Evolutionary conservation across 371 early-diverging fungal genomes (phyloP), one percentile per base, ranked within the genome.

Genomic region (Actinomortierella ambigua): DNA sequence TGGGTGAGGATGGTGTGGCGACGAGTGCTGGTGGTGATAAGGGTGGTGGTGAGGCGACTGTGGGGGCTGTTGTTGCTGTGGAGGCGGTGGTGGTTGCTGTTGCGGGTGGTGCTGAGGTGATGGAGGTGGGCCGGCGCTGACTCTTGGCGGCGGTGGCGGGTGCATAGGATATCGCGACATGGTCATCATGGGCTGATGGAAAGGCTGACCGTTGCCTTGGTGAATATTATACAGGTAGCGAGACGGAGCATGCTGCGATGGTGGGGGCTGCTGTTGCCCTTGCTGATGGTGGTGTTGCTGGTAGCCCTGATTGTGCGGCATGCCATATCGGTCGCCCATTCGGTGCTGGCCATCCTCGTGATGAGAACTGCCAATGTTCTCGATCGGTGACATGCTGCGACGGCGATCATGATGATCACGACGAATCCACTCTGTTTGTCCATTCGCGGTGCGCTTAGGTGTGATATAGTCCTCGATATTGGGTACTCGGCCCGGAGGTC

Each of bases 81-180:
- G 61, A 14, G 34, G 59, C 3, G 41, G 57, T 29, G 42, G 39
- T 46, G 54, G 59, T 22, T 50, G 62, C 14, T 53, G 53, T 6
- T 53, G 52, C 34, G 34, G 11, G 11, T 34, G 34, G 44, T 28
- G 34, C 18, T 53, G 56, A 24, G 53, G 61, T 15, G 52, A 59
- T 24, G 58, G 63, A 4, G 57, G 57, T 29, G 63, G 53, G 11
- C 43, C 50, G 61, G 40, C 54, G 63, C 23, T 65, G 61, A 39
- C 29, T 24, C 69, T 55, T 17, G 70, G 59, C 14, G 65, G 63
- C 24, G 69, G 71, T 7, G 62, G 66, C 2, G 61, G 60, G 34
- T 70, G 58, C 51, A 59, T 59, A 3, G 73, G 63, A 27, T 71
- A 66, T 14, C 73, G 47, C 20, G 73, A 71, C 73, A 71, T 71